A percentile compares a stretch with the other conserved stretches of the same genome.
Evolutionary conservation across 1,139 yeast genomes (phyloP).

Genomic region (Scheffersomyces insectosa): DNA sequence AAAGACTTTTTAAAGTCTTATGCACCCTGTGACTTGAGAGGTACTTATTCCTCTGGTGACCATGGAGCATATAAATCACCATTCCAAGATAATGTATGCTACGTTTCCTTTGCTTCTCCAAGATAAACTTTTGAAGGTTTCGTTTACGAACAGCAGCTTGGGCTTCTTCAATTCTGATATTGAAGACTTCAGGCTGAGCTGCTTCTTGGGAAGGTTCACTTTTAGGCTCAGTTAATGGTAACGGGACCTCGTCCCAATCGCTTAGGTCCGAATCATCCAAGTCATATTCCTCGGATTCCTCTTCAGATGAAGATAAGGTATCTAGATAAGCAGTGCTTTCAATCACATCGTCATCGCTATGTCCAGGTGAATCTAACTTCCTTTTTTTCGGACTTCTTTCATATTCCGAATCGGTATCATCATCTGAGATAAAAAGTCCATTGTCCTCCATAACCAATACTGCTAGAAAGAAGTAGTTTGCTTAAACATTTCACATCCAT

Average conservation of each 20-base stretch:
- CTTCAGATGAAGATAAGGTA: conserved; percentile 7
- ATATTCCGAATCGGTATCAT: conserved; percentile 7
- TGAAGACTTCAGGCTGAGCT: conserved; percentile 2
- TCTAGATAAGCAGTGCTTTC: conserved; percentile 6
- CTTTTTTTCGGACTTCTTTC: conserved; percentile 3
- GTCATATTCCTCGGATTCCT: conserved; percentile 2
- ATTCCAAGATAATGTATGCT: conserved; percentile 29
- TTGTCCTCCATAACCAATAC: conserved; percentile 2
- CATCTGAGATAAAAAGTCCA: conserved; percentile 5
- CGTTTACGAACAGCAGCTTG: conserved; percentile 1
- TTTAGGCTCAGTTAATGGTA: background rate
- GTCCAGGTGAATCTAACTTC: conserved; percentile 2
- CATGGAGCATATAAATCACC: conserved; percentile 26
- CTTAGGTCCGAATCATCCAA: conserved; percentile 11
- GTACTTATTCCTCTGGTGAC: conserved; percentile 24
- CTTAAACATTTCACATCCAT: no score
- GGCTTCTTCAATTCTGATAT: conserved; percentile 5
- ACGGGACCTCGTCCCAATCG: conserved; percentile 26
- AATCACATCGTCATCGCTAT: background rate
- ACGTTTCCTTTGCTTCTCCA: conserved; percentile 10
- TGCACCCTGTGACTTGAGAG: conserved; percentile 21
- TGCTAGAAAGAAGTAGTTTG: no score
- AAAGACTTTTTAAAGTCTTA: conserved; percentile 24
- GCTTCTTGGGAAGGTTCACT: background rate
- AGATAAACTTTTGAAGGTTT: conserved; percentile 2